Evolutionary conservation across 2,329 filamentous ascomycete genomes (phyloP), one percentile per base, ranked within the genome.

Genomic region (Aspergillus awamori): DNA sequence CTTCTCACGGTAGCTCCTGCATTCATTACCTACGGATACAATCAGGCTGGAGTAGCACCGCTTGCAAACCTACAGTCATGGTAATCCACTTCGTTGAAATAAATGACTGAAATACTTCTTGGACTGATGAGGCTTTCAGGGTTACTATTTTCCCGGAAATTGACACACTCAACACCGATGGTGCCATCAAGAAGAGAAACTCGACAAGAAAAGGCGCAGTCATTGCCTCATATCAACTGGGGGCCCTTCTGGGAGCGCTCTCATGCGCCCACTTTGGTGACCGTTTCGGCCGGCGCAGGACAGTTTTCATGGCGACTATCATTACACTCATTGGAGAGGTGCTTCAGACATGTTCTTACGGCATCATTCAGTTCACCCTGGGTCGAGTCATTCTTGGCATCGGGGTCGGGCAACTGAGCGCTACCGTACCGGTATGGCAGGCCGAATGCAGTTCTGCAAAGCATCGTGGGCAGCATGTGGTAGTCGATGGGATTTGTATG

Each of bases 301-400:
- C 80, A 13, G 81, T 82, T 60, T 79, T 82, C 65, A 55, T 79
- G 8, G 82, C 80, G 28, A 75, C 77, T 20, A 73, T 67, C 45
- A 17, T 67, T 39, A 57, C 62, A 24, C 57, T 64, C 54, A 60
- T 70, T 39, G 67, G 68, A 3, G 59, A 67, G 53, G 38, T 75
- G 24, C 72, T 84, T 30, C 80, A 83, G 65, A 71, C 72, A 17
- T 74, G 80, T 4, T 72, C 81, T 2, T 83, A 78, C 61, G 53
- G 62, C 11, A 69, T 82, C 5, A 65, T 74, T 3, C 81, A 83
- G 61, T 76, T 84, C 59, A 79, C 82, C 51, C 73, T 81, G 38
- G 80, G 79, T 7, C 77, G 82, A 48, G 60, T 84, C 17, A 74
- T 84, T 10, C 79, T 81, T 7, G 82, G 82, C n/a, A 68, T 82